Conservation (phyloP, 2,329 filamentous ascomycete genomes). For the Xylogone sp. region DNA sequence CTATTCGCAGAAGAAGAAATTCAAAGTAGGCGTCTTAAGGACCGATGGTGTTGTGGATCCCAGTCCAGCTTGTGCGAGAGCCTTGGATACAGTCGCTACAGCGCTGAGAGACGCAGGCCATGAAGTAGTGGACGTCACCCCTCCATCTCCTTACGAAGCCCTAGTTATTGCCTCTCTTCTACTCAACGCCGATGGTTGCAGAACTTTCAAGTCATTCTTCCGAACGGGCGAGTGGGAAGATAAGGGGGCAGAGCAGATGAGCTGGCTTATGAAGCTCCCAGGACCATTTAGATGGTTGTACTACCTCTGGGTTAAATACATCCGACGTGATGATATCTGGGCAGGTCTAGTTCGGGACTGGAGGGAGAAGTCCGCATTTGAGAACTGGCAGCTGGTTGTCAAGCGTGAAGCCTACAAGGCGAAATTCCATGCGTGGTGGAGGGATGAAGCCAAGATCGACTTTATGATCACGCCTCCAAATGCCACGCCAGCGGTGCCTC, state of each 20-base stretch:
- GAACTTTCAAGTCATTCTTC: constrained; percentile 75
- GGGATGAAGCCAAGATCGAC: constrained; percentile 66
- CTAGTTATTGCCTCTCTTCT: constrained; percentile 75
- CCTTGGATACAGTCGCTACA: constrained; percentile 64
- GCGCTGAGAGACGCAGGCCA: constrained; percentile 72
- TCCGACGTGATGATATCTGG: constrained; percentile 73
- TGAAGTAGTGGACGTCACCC: constrained; percentile 62
- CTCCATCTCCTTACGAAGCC: constrained; percentile 70
- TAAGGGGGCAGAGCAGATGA: constrained; percentile 70
- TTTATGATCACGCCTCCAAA: constrained; percentile 82
- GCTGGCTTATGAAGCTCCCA: constrained; percentile 69
- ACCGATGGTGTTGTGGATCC: constrained; percentile 83
- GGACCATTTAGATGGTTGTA: constrained; percentile 77
- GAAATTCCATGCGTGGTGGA: constrained; percentile 84
- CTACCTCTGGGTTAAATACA: constrained; percentile 84
- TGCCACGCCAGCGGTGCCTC: constrained; percentile 83
- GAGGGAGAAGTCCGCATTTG: constrained; percentile 67
- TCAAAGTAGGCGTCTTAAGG: constrained; percentile 73
- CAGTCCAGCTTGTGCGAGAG: constrained; percentile 76
- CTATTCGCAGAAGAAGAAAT: constrained; percentile 54
- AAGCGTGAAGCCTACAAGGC: constrained; percentile 74
- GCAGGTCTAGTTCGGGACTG: constrained; percentile 72
- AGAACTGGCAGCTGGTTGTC: constrained; percentile 79
- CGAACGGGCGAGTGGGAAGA: constrained; percentile 77
- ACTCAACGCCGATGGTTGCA: constrained; percentile 79